A percentile compares a stretch with the other conserved stretches of the same genome.
These are phyloP conservation scores for Plantago lanceolata DNA, from an alignment of 305 asterid genomes.

Conservation along the genomic window DNA sequence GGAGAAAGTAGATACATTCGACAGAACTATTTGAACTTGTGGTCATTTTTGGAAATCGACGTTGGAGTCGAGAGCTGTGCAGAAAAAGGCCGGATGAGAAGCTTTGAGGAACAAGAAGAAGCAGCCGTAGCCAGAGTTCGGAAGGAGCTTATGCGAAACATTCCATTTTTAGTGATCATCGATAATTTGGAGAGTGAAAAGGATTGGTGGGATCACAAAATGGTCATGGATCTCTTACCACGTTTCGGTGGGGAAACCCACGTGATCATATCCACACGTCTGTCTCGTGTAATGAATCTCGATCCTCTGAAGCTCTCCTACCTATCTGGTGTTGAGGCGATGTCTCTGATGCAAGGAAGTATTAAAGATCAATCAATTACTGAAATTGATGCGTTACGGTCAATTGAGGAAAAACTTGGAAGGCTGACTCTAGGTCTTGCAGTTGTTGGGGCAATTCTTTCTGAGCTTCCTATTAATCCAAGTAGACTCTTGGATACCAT, in stretches of 20 bases:
- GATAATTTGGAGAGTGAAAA: slow-evolving; percentile 88
- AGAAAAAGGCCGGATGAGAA: slow-evolving; percentile 58
- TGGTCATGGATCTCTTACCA: slow-evolving; percentile 85
- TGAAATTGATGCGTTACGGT: slow-evolving; percentile 73
- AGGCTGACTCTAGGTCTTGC: slow-evolving; percentile 85
- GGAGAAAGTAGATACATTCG: slow-evolving; percentile 86
- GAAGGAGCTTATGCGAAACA: slow-evolving; percentile 81
- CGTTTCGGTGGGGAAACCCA: slow-evolving; percentile 96
- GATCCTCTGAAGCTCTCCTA: slow-evolving; percentile 79
- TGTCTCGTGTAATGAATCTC: slow-evolving; percentile 63
- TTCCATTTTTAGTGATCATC: slow-evolving; percentile 72
- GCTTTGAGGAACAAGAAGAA: slow-evolving; percentile 96
- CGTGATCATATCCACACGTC: slow-evolving; percentile 71
- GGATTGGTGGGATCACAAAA: slow-evolving; percentile 96
- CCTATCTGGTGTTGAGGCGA: slow-evolving; percentile 85
- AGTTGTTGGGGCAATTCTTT: slow-evolving; percentile 74
- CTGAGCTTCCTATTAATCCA: slow-evolving; percentile 91
- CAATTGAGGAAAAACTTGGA: slow-evolving; percentile 89
- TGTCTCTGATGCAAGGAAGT: slow-evolving; percentile 75
- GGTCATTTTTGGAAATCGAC: slow-evolving; percentile 76
- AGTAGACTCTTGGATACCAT: slow-evolving; percentile 78
- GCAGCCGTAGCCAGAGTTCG: slow-evolving; percentile 76
- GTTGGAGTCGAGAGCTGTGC: slow-evolving; percentile 57
- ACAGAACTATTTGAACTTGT: slow-evolving; percentile 74
- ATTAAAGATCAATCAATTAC: slow-evolving; percentile 61